phyloP scores from a whole-genome alignment of 2,329 filamentous ascomycete species.

The Ceratocystis ficicola region DNA sequence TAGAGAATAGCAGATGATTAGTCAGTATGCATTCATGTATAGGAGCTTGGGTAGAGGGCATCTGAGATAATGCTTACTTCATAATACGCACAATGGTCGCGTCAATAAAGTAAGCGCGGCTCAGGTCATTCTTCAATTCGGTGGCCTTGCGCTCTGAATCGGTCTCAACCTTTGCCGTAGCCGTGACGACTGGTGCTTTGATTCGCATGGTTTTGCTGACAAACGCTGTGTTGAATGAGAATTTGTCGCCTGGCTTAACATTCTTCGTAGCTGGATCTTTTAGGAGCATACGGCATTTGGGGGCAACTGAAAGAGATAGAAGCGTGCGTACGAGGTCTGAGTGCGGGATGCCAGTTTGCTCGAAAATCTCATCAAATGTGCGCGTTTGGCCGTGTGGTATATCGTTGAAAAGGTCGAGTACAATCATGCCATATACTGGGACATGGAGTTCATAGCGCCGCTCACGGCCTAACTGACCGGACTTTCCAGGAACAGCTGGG shows the following conservation, averaged over 20 bases:
- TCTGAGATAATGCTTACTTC: conserved; percentile 53
- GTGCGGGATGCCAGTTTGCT: conserved; percentile 63
- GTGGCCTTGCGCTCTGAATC: conserved; percentile 56
- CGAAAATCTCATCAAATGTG: conserved; percentile 67
- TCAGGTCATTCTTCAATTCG: conserved; percentile 63
- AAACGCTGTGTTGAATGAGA: conserved; percentile 73
- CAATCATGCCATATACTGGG: conserved; percentile 82
- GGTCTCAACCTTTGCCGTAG: conserved; percentile 74
- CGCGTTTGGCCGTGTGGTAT: conserved; percentile 36
- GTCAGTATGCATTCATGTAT: neutral
- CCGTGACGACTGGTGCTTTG: conserved; percentile 74
- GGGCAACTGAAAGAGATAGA: conserved; percentile 68
- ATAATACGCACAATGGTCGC: conserved; percentile 70
- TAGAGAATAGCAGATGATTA: conserved; percentile 31
- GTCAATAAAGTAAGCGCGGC: conserved; percentile 58
- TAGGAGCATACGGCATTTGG: conserved; percentile 67
- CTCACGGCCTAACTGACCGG: conserved; percentile 47
- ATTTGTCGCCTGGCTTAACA: conserved; percentile 63
- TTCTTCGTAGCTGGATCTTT: conserved; percentile 73
- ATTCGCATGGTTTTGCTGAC: conserved; percentile 73
- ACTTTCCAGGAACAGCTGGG: conserved; percentile 58
- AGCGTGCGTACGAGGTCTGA: conserved; percentile 64
- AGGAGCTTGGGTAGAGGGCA: neutral
- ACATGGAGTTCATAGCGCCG: conserved; percentile 82
- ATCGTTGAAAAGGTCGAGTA: conserved; percentile 82